Conservation (phyloP, 306 rosid genomes). For the Prunus mume region DNA sequence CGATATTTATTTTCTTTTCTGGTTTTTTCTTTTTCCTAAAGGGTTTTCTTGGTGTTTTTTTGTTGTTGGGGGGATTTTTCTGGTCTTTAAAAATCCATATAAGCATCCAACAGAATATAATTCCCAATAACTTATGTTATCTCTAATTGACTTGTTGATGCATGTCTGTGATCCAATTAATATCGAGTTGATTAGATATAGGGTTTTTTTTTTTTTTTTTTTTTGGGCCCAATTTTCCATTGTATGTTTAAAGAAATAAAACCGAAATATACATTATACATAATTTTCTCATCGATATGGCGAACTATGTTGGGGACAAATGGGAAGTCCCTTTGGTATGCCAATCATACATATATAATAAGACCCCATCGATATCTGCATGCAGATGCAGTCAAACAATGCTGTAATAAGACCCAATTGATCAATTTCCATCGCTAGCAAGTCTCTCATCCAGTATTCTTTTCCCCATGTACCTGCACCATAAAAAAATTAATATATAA, state of each 20-base stretch:
- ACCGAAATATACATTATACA: no score
- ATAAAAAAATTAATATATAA: background rate
- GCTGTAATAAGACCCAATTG: background rate
- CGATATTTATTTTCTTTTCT: background rate
- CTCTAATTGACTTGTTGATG: no score
- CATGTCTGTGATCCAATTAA: no score
- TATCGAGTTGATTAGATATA: no score
- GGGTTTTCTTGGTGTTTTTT: background rate
- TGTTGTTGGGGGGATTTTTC: background rate
- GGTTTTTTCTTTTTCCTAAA: background rate
- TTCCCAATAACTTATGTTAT: no score
- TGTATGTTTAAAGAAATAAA: background rate
- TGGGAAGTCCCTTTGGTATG: background rate
- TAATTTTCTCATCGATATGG: background rate
- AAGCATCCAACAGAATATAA: no score
- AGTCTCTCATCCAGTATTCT: conserved; percentile 57
- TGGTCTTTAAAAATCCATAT: no score
- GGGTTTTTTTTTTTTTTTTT: no score
- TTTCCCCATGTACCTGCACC: conserved; percentile 73
- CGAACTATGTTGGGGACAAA: background rate
- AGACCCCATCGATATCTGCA: background rate
- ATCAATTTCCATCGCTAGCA: conserved; percentile 7
- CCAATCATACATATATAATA: background rate
- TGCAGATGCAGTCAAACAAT: background rate
- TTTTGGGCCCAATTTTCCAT: no score